These are phyloP conservation scores for Cordyceps sp. DNA, from an alignment of 2,329 filamentous ascomycete species.

Conservation along the genomic window DNA sequence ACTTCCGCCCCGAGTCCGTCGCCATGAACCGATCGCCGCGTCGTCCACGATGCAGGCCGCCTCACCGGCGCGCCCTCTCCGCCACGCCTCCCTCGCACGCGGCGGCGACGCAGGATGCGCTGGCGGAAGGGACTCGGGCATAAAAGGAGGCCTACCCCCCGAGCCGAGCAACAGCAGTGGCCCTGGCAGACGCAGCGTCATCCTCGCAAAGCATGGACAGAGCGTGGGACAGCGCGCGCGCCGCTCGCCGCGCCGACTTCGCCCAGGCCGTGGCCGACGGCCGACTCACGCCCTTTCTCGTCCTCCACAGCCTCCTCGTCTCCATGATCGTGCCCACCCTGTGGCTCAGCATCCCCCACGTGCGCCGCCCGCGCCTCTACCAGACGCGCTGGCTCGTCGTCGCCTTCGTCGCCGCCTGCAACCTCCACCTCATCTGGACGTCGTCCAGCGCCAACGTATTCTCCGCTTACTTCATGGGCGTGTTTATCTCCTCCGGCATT, in stretches of 20 bases:
- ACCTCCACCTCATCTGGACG: conserved; percentile 21
- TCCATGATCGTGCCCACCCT: conserved; percentile 30
- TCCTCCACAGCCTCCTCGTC: conserved; percentile 33
- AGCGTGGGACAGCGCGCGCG: conserved; percentile 6
- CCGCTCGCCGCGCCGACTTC: conserved; percentile 20
- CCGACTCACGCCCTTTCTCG: conserved; percentile 26
- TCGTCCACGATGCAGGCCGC: not conserved
- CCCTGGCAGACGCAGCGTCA: too few relatives aligned
- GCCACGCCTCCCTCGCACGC: not conserved
- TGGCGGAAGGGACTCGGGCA: too few relatives aligned
- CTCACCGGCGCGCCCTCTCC: not conserved
- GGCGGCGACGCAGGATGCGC: too few relatives aligned
- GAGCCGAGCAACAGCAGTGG: too few relatives aligned
- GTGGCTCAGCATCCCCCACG: conserved; percentile 41
- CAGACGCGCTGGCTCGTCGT: conserved; percentile 30
- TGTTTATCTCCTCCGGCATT: conserved; percentile 32
- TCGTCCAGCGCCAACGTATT: conserved; percentile 35
- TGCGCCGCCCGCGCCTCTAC: conserved; percentile 30
- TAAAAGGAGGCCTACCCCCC: too few relatives aligned
- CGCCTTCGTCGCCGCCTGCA: conserved; percentile 23
- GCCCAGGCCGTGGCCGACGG: conserved; percentile 19
- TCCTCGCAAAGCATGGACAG: too few relatives aligned
- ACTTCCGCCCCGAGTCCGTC: too few relatives aligned
- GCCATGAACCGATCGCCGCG: not conserved
- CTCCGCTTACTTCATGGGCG: conserved; percentile 30